A percentile compares a stretch with the other conserved stretches of the same genome.
Evolutionary conservation across 139 green algal species (phyloP).

Genomic region (Coelastrella sp.): DNA sequence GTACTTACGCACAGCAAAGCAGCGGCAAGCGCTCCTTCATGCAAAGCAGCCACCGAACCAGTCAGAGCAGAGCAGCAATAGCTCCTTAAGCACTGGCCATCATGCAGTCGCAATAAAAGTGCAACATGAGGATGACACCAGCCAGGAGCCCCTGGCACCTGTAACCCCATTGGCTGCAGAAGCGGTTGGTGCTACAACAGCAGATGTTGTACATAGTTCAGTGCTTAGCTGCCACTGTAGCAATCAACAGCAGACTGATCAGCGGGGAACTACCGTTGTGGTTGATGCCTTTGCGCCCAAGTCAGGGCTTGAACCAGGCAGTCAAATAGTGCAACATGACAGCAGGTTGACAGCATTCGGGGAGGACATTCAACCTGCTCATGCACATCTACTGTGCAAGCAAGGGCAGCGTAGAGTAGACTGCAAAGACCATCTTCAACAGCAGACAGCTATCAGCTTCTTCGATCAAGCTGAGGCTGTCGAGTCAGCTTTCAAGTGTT

Average conservation of each 20-base stretch:
- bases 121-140: neutral
- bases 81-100: neutral
- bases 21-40: constrained; percentile 49
- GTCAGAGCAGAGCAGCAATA: too few species aligned
- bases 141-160: constrained; percentile 9
- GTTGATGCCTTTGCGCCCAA: too few species aligned
- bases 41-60: constrained; percentile 9
- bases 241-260: too few species aligned
- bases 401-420: constrained; percentile 13
- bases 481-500: constrained; percentile 76
- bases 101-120: neutral
- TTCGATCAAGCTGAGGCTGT: neutral
- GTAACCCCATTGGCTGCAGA: constrained; percentile 25
- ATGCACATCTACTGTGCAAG: neutral
- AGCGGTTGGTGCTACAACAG: neutral
- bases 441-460: too few species aligned
- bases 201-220: neutral
- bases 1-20: constrained; percentile 56
- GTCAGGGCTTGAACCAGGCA: too few species aligned
- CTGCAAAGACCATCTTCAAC: too few species aligned
- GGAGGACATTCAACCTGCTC: too few species aligned
- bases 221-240: too few species aligned
- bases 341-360: neutral
- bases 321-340: neutral
- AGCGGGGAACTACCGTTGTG: too few species aligned